Evolutionary conservation across 192 early-diverging fungal genomes (phyloP).

Genomic region (Gryganskiella cystojenkinii): DNA sequence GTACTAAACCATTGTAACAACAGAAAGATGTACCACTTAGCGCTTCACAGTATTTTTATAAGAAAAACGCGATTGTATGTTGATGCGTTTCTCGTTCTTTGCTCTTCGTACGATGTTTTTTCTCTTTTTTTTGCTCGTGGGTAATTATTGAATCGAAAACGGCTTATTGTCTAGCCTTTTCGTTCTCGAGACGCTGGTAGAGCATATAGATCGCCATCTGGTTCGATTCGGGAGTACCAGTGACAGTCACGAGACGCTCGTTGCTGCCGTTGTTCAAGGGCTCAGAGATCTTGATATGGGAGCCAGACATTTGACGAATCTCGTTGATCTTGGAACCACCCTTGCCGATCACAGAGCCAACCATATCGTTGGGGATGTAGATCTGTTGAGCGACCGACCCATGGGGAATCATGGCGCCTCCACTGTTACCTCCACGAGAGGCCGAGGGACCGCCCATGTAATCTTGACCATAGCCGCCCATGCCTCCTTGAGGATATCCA

Average conservation of each 20-base stretch:
- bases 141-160: not conserved
- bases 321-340: conserved; percentile 85
- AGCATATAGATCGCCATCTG: conserved; percentile 94
- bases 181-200: conserved; percentile 88
- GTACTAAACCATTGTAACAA: no score
- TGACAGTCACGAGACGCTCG: conserved; percentile 92
- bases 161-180: conserved; percentile 63
- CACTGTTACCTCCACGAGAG: conserved; percentile 15
- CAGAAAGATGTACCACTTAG: no score
- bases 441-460: conserved; percentile 41
- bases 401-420: conserved; percentile 11
- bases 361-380: conserved; percentile 73
- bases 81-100: no score
- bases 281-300: conserved; percentile 90
- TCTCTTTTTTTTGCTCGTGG: no score
- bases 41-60: no score
- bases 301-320: conserved; percentile 81
- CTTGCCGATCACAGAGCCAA: conserved; percentile 96
- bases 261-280: conserved; percentile 67
- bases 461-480: conserved; percentile 54
- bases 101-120: no score
- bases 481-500: conserved; percentile 44
- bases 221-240: conserved; percentile 87
- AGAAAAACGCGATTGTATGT: no score
- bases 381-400: conserved; percentile 68